Percentiles rank a stretch among this genome's conserved stretches.
Conservation (phyloP, 257 asterid genomes). For the Solanum virginianum region DNA sequence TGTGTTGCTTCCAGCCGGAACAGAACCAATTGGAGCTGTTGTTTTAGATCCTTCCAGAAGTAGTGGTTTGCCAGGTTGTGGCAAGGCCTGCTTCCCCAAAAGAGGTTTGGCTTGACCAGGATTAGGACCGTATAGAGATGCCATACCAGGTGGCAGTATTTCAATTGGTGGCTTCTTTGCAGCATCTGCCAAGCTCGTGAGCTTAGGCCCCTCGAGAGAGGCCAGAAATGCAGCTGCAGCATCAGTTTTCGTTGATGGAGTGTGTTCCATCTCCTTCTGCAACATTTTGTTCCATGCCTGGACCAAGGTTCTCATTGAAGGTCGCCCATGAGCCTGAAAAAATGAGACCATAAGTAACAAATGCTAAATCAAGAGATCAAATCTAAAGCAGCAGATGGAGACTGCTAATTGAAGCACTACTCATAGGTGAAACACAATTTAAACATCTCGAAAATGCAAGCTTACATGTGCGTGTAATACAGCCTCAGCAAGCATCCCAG, state of each 20-base stretch:
- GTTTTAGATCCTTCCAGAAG: slow-evolving; percentile 48
- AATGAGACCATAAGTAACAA: slow-evolving; percentile 1
- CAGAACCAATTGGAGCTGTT: slow-evolving; percentile 20
- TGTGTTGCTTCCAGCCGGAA: slow-evolving; percentile 20
- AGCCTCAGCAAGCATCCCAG: slow-evolving; percentile 99
- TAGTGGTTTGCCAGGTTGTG: slow-evolving; percentile 43
- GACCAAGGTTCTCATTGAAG: slow-evolving; percentile 71
- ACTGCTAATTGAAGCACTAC: background rate
- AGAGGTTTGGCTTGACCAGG: slow-evolving; percentile 57
- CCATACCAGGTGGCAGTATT: slow-evolving; percentile 96
- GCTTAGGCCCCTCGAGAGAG: slow-evolving; percentile 87
- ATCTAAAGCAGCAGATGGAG: background rate
- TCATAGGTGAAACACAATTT: background rate
- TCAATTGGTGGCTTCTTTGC: slow-evolving; percentile 94
- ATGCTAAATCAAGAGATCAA: background rate
- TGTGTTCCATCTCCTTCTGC: slow-evolving; percentile 79
- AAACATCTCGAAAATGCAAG: background rate
- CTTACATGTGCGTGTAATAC: slow-evolving; percentile 89
- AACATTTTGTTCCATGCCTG: slow-evolving; percentile 87
- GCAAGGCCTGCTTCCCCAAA: slow-evolving; percentile 30
- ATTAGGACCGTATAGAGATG: slow-evolving; percentile 86
- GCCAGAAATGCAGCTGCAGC: slow-evolving; percentile 94
- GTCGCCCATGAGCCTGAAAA: slow-evolving; percentile 90
- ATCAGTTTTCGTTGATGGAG: slow-evolving; percentile 65
- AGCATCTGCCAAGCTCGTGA: slow-evolving; percentile 88